A percentile compares a stretch with the other conserved stretches of the same genome.
phyloP scores from a whole-genome alignment of 345 rosid genomes.

The Erucastrum elatum region DNA sequence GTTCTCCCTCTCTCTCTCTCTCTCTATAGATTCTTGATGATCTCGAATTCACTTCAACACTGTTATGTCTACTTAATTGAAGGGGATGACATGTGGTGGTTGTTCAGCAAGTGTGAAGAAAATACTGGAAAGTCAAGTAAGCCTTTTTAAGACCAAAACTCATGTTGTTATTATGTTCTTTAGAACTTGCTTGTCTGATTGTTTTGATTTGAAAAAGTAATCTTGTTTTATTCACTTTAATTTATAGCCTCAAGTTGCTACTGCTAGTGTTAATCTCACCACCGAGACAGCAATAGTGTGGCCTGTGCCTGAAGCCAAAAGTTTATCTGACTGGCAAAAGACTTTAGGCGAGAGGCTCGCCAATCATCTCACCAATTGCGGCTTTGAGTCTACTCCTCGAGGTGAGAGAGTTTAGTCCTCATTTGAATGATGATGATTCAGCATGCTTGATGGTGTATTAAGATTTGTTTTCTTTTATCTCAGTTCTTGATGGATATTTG shows the following conservation, averaged over 20 bases:
- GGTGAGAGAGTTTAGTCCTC: conserved; percentile 46
- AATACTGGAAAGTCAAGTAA: conserved; percentile 89
- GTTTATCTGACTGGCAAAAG: conserved; percentile 69
- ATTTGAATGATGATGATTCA: conserved; percentile 3
- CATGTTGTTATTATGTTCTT: background rate
- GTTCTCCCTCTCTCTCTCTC: conserved; percentile 29
- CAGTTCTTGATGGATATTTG: too few relatives aligned
- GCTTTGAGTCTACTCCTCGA: conserved; percentile 78
- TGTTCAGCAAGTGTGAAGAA: conserved; percentile 96
- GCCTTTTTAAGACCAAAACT: conserved; percentile 1
- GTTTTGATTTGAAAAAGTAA: background rate
- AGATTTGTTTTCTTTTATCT: background rate
- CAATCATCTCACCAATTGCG: conserved; percentile 78
- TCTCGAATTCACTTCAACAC: background rate
- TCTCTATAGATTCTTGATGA: background rate
- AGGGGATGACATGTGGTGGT: conserved; percentile 99
- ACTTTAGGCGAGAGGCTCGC: conserved; percentile 89
- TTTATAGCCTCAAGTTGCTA: conserved; percentile 82
- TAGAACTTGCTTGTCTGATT: background rate
- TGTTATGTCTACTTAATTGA: conserved; percentile 6
- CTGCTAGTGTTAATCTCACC: conserved; percentile 88
- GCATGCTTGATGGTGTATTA: background rate
- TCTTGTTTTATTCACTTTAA: background rate
- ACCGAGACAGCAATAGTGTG: conserved; percentile 94
- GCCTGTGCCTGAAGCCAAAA: conserved; percentile 83